These are phyloP conservation scores for Fusarium buxicola DNA, from an alignment of 2,329 filamentous ascomycete species.

Conservation along the genomic window DNA sequence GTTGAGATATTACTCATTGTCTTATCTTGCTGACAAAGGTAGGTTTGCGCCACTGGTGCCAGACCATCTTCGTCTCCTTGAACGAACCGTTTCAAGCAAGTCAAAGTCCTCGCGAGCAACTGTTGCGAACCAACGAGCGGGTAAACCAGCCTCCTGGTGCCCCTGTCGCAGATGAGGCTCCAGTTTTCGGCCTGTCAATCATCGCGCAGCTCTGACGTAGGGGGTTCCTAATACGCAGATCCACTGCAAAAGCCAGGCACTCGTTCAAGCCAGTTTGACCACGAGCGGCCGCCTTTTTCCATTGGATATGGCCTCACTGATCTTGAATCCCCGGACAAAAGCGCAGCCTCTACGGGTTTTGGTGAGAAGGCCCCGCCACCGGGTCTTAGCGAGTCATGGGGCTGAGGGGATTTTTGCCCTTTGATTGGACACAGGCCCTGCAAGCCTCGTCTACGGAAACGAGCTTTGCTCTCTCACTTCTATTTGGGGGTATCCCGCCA, in stretches of 20 bases:
- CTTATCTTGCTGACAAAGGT: constrained; percentile 15
- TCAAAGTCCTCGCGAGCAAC: background rate
- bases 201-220: constrained; percentile 40
- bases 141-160: constrained; percentile 3
- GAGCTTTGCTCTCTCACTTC: constrained; percentile 46
- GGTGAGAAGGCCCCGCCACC: constrained; percentile 41
- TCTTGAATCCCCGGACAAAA: constrained; percentile 24
- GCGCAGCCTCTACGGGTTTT: constrained; percentile 33
- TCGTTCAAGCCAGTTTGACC: constrained; percentile 22
- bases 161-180: constrained; percentile 34
- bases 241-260: constrained; percentile 16
- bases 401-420: constrained; percentile 30
- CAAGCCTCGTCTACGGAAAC: constrained; percentile 46
- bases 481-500: constrained; percentile 47
- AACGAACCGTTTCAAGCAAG: background rate
- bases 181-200: constrained; percentile 23
- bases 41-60: constrained; percentile 3
- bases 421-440: constrained; percentile 43
- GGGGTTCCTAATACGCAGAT: constrained; percentile 23
- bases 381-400: constrained; percentile 46
- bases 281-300: constrained; percentile 33
- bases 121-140: constrained; percentile 1
- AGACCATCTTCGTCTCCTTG: background rate
- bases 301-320: constrained; percentile 46
- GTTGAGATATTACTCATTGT: background rate